phyloP scores from a whole-genome alignment of 129 eudicot genomes.

The Tanacetum coccineum region DNA sequence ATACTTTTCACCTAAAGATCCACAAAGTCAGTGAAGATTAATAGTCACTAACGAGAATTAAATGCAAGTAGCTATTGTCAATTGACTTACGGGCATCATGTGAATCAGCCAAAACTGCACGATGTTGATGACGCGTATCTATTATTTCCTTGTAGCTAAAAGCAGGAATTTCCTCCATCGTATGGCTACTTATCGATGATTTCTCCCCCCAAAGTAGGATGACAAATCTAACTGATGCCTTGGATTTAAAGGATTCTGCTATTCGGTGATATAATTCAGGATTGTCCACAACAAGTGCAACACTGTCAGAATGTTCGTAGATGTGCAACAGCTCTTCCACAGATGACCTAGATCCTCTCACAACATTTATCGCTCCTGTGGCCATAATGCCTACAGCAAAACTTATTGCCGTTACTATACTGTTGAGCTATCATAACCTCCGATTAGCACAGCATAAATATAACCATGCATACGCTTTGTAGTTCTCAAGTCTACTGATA shows the following conservation, averaged over 20 bases:
- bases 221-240: slow-evolving; percentile 56
- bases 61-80: slow-evolving; percentile 17
- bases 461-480: too few species aligned
- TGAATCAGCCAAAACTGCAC: slow-evolving; percentile 52
- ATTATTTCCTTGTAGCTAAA: slow-evolving; percentile 72
- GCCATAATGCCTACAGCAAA: slow-evolving; percentile 78
- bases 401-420: slow-evolving; percentile 12
- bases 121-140: slow-evolving; percentile 61
- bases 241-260: slow-evolving; percentile 45
- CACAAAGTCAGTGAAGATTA: slow-evolving; percentile 10
- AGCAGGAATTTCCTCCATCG: slow-evolving; percentile 44
- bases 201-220: slow-evolving; percentile 91
- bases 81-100: slow-evolving; percentile 76
- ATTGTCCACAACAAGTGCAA: slow-evolving; percentile 83
- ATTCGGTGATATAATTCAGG: slow-evolving; percentile 74
- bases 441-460: background rate
- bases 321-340: slow-evolving; percentile 82
- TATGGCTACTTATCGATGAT: slow-evolving; percentile 41
- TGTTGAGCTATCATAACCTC: background rate
- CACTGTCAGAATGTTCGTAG: slow-evolving; percentile 94
- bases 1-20: slow-evolving; percentile 57
- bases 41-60: background rate
- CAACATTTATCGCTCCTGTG: slow-evolving; percentile 94
- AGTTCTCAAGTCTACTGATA: slow-evolving; percentile 11
- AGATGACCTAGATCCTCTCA: slow-evolving; percentile 93